Base-by-base conservation (phyloP, 2,329 filamentous ascomycete genomes). In the Trichophyton simii region DNA sequence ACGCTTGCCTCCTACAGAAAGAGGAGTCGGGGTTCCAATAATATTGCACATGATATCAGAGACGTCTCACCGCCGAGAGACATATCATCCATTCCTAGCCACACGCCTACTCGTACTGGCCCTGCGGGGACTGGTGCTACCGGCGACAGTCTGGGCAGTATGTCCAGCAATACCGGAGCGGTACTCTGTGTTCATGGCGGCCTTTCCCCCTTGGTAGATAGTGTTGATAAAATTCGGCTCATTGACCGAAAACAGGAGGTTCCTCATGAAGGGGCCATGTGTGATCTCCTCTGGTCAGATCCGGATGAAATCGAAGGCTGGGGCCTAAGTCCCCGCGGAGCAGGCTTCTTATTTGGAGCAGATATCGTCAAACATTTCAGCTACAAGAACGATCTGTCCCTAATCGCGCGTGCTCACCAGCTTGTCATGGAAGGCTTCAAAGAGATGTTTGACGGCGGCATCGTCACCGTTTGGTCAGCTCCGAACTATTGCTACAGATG, bases 341-440 rank as follows among this genome's bases (percentile, higher is more conserved):
- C 94, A 0, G 94, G 94, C 0, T 99, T 96, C 77, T 80, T 97
- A 11, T 99, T 99, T 67, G 94, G 94, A 59, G 60, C 89, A 2
- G 91, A 96, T 71, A 97, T 97, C 62, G 92, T 97, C 69, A 95
- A 94, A 69, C 85, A 86, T 66, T 99, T 99, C 78, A 99, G 97
- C 76, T 87, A 96, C 75, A 84, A 86, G 62, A 99, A 99, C 73
- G 89, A 96, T 70, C 82, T 99, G 31, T 90, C 87, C 22, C 81
- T 99, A 59, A 94, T 99, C 66, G 94, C 92, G 18, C 85, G 94
- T 61, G 94, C 94, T 0, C 94, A 99, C 72, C 94, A 99, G 74
- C 84, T 99, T 22, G 94, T 99, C 66, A 99, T 97, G 94, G 94
- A 99, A 73, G 94, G 94, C 0, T 99, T 96, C 75, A 97, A 97